phyloP scores from a whole-genome alignment of 257 asterid species.

The Craterostigma plantagineum region DNA sequence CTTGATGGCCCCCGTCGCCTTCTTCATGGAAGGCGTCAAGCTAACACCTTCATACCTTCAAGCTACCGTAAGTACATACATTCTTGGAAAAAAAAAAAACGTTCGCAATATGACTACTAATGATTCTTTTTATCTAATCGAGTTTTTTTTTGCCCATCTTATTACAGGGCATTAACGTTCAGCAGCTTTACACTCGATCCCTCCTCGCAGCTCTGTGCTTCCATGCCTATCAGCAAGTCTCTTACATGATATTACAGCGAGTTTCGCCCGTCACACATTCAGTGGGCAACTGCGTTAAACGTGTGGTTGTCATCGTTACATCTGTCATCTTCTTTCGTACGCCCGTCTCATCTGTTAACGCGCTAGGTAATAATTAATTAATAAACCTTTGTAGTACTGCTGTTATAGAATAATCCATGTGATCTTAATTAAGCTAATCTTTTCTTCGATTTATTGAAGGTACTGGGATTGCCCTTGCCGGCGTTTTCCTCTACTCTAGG shows the following conservation, averaged over 20 bases:
- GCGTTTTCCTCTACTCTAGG: conserved; percentile 85
- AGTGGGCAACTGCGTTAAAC: conserved; percentile 82
- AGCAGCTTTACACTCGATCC: conserved; percentile 43
- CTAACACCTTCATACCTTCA: conserved; percentile 57
- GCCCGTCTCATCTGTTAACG: conserved; percentile 56
- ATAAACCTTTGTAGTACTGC: neutral
- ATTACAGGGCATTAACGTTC: conserved; percentile 53
- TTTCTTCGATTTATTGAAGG: conserved; percentile 19
- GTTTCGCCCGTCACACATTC: conserved; percentile 92
- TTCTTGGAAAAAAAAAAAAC: neutral
- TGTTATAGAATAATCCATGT: neutral
- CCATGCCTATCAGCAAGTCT: conserved; percentile 95
- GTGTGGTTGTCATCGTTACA: conserved; percentile 79
- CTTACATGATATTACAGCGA: conserved; percentile 87
- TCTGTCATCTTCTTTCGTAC: conserved; percentile 84
- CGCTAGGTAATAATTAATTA: conserved; percentile 38
- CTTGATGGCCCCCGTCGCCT: conserved; percentile 24
- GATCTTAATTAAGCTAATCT: too few species aligned
- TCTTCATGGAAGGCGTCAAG: conserved; percentile 35
- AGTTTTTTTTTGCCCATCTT: too few species aligned
- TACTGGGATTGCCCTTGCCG: conserved; percentile 76
- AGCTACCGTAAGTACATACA: conserved; percentile 40
- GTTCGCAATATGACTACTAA: too few species aligned
- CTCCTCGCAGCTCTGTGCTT: conserved; percentile 61
- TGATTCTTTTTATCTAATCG: too few species aligned